A percentile compares a stretch with the other conserved stretches of the same genome.
phyloP scores from a whole-genome alignment of 2,329 filamentous ascomycete species.

The Scytalidium lignicola region DNA sequence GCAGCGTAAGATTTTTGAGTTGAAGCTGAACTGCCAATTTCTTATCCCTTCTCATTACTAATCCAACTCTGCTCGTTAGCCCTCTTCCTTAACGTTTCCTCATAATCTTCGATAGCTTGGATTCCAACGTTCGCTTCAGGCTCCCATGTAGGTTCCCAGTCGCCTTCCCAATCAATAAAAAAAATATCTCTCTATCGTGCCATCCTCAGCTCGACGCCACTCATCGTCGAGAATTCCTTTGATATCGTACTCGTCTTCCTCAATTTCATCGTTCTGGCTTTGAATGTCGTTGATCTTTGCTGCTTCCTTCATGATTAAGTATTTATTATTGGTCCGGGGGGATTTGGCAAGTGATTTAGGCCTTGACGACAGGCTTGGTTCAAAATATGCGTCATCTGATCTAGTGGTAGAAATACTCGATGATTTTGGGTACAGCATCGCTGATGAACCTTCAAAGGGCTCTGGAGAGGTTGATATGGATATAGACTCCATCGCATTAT shows the following conservation, averaged over 20 bases:
- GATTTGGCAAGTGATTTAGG: background rate
- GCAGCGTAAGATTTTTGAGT: too few relatives aligned
- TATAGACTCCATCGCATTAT: background rate
- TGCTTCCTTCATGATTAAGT: background rate
- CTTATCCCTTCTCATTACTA: background rate
- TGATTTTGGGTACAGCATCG: background rate
- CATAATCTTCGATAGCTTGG: conserved; percentile 1
- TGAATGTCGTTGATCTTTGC: background rate
- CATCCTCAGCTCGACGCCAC: conserved; percentile 6
- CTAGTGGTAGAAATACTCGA: background rate
- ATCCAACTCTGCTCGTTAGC: background rate
- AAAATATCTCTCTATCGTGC: conserved; percentile 13
- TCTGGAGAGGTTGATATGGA: background rate
- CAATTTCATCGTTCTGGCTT: background rate
- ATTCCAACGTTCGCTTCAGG: conserved; percentile 16
- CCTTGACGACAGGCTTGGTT: background rate
- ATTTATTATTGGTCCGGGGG: background rate
- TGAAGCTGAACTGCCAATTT: too few relatives aligned
- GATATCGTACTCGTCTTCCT: conserved; percentile 14
- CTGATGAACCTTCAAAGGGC: background rate
- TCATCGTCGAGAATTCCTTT: conserved; percentile 17
- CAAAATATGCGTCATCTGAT: background rate
- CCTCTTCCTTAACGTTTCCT: background rate
- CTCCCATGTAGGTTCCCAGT: conserved; percentile 21
- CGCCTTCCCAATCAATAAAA: conserved; percentile 22